Base-by-base conservation (phyloP, 75 land plant species). In the Cunninghamia lanceolata region DNA sequence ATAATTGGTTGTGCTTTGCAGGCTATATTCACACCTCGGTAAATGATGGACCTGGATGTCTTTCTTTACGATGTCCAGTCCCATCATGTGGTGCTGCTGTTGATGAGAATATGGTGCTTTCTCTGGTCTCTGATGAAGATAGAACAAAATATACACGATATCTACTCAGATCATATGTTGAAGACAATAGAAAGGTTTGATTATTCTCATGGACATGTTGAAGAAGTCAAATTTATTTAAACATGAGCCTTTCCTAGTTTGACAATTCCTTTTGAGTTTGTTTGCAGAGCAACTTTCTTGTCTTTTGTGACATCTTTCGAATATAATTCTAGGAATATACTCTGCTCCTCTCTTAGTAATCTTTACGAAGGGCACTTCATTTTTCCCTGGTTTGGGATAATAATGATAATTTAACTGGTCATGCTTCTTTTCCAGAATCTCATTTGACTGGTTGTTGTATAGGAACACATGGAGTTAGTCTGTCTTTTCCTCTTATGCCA, bases 1-100 rank as follows among this genome's bases (percentile, higher is more conserved):
- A 17, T 35, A 54, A 19, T 52, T 83, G 50, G 13, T 30, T 53
- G 19, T 83, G 28, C 50, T 83, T 32, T 53, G 79, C 88, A 97
- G 99, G 97, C 73, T 97, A 97, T 78, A 92, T 96, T 59, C 90
- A 96, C 80, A 96, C 99, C 16, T 85, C 99, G 17, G 92, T 97
- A 71, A 94, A 88, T 89, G 99, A 96, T 92, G 99, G 99, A 52
- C 98, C 99, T 80, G 99, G 99, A 82, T 97, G 99, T 85, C 89
- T 97, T 83, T 91, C 89, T 88, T 86, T 97, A 86, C 88, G 99
- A 56, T 97, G 99, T 78, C 99, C 99, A 79, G 96, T 94, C 88
- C 99, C 99, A 88, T 91, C 95, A 42, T 97, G 99, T 91, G 84
- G 88, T 80, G 98, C 96, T 90, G 95, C 99, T 86, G 92, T 97